A percentile compares a stretch with the other conserved stretches of the same genome.
Evolutionary conservation across 192 early-diverging fungal genomes (phyloP).

Genomic region (Backusella circina): DNA sequence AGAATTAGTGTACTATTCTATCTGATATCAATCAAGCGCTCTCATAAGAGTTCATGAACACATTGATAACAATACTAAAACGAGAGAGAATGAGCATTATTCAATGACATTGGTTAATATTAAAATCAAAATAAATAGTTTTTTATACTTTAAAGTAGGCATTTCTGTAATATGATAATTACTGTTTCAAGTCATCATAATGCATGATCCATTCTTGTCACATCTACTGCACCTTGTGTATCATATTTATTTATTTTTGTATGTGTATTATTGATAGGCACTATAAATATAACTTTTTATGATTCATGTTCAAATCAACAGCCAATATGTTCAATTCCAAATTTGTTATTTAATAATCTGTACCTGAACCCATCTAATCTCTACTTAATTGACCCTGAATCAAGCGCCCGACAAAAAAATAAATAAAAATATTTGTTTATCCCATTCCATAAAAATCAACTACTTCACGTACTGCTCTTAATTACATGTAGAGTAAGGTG

Average conservation of each 20-base stretch:
- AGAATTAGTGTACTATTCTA: background rate
- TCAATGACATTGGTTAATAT: background rate
- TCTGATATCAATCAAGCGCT: background rate
- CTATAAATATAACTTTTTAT: background rate
- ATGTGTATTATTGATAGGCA: background rate
- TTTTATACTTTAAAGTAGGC: background rate
- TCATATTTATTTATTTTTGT: no score
- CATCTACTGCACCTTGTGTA: background rate
- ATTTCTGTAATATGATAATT: background rate
- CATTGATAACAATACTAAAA: background rate
- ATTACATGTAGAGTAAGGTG: no score
- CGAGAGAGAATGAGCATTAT: background rate
- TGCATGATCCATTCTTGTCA: background rate
- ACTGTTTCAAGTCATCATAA: background rate
- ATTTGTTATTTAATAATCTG: no score
- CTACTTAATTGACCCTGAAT: no score
- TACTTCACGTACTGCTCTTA: no score
- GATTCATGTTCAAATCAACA: background rate
- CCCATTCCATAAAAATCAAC: no score
- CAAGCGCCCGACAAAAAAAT: no score
- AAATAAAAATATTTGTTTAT: no score
- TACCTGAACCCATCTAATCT: no score
- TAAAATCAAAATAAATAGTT: background rate
- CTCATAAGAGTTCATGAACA: background rate
- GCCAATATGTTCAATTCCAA: no score